A percentile compares a stretch with the other conserved stretches of the same genome.
phyloP scores from a whole-genome alignment of 305 asterid species.

The Fraxinus latifolia region DNA sequence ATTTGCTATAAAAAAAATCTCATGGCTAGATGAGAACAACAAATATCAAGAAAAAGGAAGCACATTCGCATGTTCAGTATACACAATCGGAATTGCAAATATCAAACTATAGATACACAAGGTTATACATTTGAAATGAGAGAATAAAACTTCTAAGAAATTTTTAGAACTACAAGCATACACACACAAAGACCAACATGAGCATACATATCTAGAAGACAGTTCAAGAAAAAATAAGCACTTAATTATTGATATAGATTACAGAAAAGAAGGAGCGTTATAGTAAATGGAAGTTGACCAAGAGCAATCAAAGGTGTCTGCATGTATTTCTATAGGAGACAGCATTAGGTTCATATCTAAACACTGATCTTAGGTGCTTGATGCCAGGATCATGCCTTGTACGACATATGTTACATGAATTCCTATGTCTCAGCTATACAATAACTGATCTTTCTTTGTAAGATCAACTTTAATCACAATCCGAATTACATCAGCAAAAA shows the following conservation, averaged over 20 bases:
- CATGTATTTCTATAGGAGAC: background rate
- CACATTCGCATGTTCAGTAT: background rate
- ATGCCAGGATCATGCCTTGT: background rate
- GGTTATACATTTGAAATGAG: background rate
- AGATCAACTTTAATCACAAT: background rate
- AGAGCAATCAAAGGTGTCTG: background rate
- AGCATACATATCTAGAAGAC: background rate
- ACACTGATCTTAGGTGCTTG: background rate
- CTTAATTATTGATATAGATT: background rate
- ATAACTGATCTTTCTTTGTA: background rate
- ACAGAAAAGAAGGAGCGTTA: background rate
- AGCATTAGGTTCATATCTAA: background rate
- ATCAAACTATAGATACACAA: background rate
- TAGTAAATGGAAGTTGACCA: background rate
- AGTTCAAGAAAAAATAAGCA: background rate
- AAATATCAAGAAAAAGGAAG: slow-evolving; percentile 1
- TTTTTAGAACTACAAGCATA: background rate
- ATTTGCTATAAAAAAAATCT: background rate
- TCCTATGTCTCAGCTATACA: background rate
- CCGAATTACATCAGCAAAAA: background rate
- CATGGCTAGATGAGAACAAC: background rate
- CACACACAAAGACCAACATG: background rate
- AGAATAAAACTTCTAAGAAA: background rate
- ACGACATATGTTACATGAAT: background rate
- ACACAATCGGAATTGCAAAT: background rate